These are phyloP conservation scores for Phytophthora pluvialis DNA, from an alignment of 352 stramenopile genomes.

Conservation along the genomic window DNA sequence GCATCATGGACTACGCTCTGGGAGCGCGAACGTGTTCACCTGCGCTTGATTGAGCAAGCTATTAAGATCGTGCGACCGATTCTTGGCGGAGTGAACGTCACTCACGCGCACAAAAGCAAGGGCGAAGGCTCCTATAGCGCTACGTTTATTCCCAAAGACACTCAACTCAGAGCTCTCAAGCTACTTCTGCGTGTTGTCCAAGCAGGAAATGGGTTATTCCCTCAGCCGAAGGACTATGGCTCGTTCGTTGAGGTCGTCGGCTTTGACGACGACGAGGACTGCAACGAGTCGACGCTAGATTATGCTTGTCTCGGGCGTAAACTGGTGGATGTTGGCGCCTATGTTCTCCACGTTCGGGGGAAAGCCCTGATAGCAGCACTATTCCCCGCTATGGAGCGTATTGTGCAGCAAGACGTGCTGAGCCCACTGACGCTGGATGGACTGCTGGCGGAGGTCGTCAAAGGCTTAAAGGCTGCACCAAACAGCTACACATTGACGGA, in stretches of 20 bases:
- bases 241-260: slow-evolving; percentile 54
- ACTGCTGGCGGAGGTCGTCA: slow-evolving; percentile 43
- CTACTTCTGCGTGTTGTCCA: slow-evolving; percentile 54
- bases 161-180: slow-evolving; percentile 45
- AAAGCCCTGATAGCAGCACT: slow-evolving; percentile 47
- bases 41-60: slow-evolving; percentile 50
- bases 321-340: slow-evolving; percentile 56
- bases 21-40: slow-evolving; percentile 48
- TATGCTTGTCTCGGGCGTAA: slow-evolving; percentile 62
- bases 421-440: slow-evolving; percentile 52
- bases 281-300: slow-evolving; percentile 47
- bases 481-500: slow-evolving; percentile 41
- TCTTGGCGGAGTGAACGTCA: slow-evolving; percentile 68
- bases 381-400: slow-evolving; percentile 56
- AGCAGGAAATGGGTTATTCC: slow-evolving; percentile 60
- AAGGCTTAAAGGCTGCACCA: slow-evolving; percentile 22
- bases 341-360: slow-evolving; percentile 44
- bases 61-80: slow-evolving; percentile 48
- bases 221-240: slow-evolving; percentile 50
- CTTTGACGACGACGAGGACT: slow-evolving; percentile 53
- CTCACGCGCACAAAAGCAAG: slow-evolving; percentile 52
- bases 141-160: slow-evolving; percentile 37
- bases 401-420: slow-evolving; percentile 57
- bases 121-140: slow-evolving; percentile 44
- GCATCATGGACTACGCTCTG: slow-evolving; percentile 61